Percentiles rank a stretch among this genome's conserved stretches.
phyloP scores from a whole-genome alignment of 129 eudicot species.

The Pulicaria dysenterica region DNA sequence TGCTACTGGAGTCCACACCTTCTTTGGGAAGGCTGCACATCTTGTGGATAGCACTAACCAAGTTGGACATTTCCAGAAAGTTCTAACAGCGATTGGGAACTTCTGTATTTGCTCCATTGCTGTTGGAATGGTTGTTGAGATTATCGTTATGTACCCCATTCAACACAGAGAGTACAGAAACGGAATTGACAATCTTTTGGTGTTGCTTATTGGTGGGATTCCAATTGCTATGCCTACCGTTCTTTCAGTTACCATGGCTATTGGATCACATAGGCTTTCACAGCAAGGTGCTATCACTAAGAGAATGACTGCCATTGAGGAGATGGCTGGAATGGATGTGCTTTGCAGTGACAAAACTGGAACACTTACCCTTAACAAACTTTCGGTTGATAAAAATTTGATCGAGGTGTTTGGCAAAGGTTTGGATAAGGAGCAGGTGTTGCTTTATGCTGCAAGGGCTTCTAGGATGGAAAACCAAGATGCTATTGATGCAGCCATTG shows the following conservation, averaged over 20 bases:
- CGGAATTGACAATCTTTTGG: constrained; percentile 69
- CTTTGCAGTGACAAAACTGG: constrained; percentile 79
- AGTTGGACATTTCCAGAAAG: constrained; percentile 81
- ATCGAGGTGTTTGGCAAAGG: constrained; percentile 74
- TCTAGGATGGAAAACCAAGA: constrained; percentile 76
- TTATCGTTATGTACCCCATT: constrained; percentile 75
- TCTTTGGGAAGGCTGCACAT: constrained; percentile 85
- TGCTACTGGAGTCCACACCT: constrained; percentile 82
- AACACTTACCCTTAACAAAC: constrained; percentile 66
- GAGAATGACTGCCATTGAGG: constrained; percentile 85
- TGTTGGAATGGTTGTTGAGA: constrained; percentile 63
- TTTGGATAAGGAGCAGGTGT: constrained; percentile 56
- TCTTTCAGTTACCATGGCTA: constrained; percentile 78
- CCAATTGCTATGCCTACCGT: constrained; percentile 89
- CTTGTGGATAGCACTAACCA: constrained; percentile 81
- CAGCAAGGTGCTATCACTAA: constrained; percentile 80
- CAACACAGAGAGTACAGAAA: constrained; percentile 58
- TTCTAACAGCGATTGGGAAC: constrained; percentile 77
- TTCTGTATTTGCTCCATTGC: constrained; percentile 76
- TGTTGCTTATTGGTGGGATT: constrained; percentile 75
- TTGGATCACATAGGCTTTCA: constrained; percentile 74
- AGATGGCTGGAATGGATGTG: constrained; percentile 75
- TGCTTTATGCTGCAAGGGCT: constrained; percentile 73
- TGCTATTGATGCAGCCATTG: constrained; percentile 75
- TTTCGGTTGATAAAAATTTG: constrained; percentile 56